These are phyloP conservation scores for Dactylonectria estremocensis DNA, from an alignment of 2,329 filamentous ascomycete genomes.

Conservation along the genomic window DNA sequence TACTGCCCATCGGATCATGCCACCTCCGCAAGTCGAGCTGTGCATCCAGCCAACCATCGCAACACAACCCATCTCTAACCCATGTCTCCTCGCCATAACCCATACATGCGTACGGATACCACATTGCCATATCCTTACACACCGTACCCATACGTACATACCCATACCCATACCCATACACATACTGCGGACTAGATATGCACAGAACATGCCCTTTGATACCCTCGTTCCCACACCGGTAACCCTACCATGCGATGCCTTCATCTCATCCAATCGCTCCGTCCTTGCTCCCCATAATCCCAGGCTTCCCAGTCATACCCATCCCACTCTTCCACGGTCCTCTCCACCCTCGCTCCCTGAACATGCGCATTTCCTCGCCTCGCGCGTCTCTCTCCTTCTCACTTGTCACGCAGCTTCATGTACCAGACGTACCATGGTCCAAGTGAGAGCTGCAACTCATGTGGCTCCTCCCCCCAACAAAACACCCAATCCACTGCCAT, in stretches of 20 bases:
- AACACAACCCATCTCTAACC: background rate
- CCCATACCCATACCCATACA: too few relatives aligned
- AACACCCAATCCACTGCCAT: background rate
- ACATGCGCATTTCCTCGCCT: background rate
- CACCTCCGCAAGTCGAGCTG: background rate
- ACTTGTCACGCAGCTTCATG: background rate
- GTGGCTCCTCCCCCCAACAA: constrained; percentile 2
- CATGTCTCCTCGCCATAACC: background rate
- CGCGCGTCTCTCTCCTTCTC: background rate
- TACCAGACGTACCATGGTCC: constrained; percentile 7
- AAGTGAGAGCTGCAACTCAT: background rate
- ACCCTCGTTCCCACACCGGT: too few relatives aligned
- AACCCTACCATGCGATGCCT: background rate
- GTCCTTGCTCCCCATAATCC: too few relatives aligned
- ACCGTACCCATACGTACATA: too few relatives aligned
- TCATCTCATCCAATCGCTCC: background rate
- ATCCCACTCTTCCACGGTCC: too few relatives aligned
- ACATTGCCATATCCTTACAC: too few relatives aligned
- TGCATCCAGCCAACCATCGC: background rate
- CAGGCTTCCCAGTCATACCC: too few relatives aligned
- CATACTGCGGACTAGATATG: too few relatives aligned
- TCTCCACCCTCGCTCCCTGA: background rate
- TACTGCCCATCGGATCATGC: background rate
- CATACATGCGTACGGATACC: too few relatives aligned
- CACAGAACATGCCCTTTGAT: too few relatives aligned